A percentile compares a stretch with the other conserved stretches of the same genome.
Evolutionary conservation across 805 yeast species (phyloP).

Genomic region (Candida andamanensis): DNA sequence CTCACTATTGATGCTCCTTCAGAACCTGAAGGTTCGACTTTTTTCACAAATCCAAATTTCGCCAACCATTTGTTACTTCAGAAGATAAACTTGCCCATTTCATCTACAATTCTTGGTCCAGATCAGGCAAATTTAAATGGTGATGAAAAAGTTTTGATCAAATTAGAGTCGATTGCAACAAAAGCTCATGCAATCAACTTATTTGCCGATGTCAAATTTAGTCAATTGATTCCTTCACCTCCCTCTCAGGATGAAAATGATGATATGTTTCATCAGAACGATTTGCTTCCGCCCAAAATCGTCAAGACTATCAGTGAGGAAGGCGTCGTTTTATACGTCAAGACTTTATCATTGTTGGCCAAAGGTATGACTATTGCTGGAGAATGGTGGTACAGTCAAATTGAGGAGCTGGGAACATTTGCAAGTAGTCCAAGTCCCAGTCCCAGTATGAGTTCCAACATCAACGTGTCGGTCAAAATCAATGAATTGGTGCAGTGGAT

Average conservation of each 20-base stretch:
- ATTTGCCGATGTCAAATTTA: slow-evolving; percentile 86
- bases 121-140: slow-evolving; percentile 8
- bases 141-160: slow-evolving; percentile 36
- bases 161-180: slow-evolving; percentile 73
- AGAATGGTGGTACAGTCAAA: slow-evolving; percentile 76
- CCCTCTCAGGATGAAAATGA: slow-evolving; percentile 41
- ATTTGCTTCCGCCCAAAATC: slow-evolving; percentile 52
- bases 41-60: slow-evolving; percentile 26
- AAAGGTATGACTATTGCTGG: slow-evolving; percentile 83
- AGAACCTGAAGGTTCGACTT: slow-evolving; percentile 12
- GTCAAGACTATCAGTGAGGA: slow-evolving; percentile 68
- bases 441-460: slow-evolving; percentile 8
- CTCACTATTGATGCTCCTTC: slow-evolving; percentile 6
- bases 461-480: slow-evolving; percentile 34
- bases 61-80: slow-evolving; percentile 32
- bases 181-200: slow-evolving; percentile 85
- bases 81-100: slow-evolving; percentile 26
- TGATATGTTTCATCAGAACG: slow-evolving; percentile 35
- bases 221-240: slow-evolving; percentile 76
- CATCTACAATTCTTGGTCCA: slow-evolving; percentile 13
- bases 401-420: slow-evolving; percentile 11
- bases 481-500: slow-evolving; percentile 87
- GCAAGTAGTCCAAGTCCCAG: slow-evolving; percentile 2
- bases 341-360: slow-evolving; percentile 75
- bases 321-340: slow-evolving; percentile 79